These are phyloP conservation scores for Toxicodendron radicans DNA, from an alignment of 345 rosid genomes.

Conservation along the genomic window DNA sequence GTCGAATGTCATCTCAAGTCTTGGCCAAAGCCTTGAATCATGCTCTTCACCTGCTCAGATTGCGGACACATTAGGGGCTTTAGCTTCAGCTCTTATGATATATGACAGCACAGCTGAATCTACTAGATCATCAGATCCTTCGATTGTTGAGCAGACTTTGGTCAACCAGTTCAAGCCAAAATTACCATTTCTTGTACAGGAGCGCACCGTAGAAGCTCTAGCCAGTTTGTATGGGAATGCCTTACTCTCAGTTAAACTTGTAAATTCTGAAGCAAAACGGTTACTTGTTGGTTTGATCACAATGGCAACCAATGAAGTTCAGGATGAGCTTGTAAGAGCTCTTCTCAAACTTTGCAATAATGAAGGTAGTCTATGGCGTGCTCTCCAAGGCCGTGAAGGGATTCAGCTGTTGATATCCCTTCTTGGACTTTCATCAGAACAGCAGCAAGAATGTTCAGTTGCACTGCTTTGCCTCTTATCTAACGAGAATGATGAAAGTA, in stretches of 20 bases:
- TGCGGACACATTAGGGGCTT: slow-evolving; percentile 96
- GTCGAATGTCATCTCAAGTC: slow-evolving; percentile 94
- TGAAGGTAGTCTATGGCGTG: slow-evolving; percentile 91
- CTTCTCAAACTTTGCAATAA: slow-evolving; percentile 82
- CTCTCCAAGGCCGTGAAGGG: slow-evolving; percentile 98
- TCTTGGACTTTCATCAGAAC: slow-evolving; percentile 98
- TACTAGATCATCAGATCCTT: slow-evolving; percentile 79
- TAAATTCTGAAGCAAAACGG: slow-evolving; percentile 86
- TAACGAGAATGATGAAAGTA: slow-evolving; percentile 96
- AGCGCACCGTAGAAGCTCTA: slow-evolving; percentile 96
- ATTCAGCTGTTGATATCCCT: slow-evolving; percentile 95
- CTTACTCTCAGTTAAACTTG: slow-evolving; percentile 70
- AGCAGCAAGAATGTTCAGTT: slow-evolving; percentile 99
- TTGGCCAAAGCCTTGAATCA: slow-evolving; percentile 99
- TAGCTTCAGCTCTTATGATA: slow-evolving; percentile 99
- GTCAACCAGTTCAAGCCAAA: slow-evolving; percentile 89
- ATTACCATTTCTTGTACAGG: slow-evolving; percentile 88
- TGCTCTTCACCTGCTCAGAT: slow-evolving; percentile 93
- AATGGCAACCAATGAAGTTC: slow-evolving; percentile 93
- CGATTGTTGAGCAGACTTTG: slow-evolving; percentile 75
- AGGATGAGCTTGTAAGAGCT: slow-evolving; percentile 90
- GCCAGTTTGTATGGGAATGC: slow-evolving; percentile 97
- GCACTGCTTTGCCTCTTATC: slow-evolving; percentile 94
- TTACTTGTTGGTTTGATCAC: slow-evolving; percentile 98
- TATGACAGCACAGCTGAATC: slow-evolving; percentile 89